These are phyloP conservation scores for Striga asiatica DNA, from an alignment of 257 asterid species.

Conservation along the genomic window DNA sequence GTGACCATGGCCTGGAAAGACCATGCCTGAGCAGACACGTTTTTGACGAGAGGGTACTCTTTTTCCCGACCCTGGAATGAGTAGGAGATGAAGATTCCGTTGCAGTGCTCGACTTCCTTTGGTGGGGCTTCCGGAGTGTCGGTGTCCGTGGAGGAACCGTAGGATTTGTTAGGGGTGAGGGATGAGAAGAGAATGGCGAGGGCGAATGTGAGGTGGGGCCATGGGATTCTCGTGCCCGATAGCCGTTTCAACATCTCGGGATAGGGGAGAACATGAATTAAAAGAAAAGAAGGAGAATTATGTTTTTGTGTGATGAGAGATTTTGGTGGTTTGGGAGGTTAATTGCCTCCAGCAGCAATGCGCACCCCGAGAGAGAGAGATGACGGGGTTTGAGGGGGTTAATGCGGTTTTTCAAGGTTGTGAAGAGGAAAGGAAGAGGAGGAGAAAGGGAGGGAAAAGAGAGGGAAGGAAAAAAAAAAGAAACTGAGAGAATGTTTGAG, in stretches of 20 bases:
- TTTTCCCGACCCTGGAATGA: conserved; percentile 56
- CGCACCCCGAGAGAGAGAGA: conserved; percentile 45
- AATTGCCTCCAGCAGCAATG: conserved; percentile 44
- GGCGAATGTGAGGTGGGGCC: conserved; percentile 17
- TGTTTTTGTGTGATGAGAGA: not conserved
- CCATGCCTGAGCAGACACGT: conserved; percentile 43
- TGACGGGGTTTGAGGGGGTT: conserved; percentile 27
- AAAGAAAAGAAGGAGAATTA: not conserved
- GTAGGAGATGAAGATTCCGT: conserved; percentile 57
- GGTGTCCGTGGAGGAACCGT: no score
- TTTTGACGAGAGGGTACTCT: conserved; percentile 51
- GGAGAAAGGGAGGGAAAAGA: conserved; percentile 18
- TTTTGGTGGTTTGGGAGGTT: conserved; percentile 2
- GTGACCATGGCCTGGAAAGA: conserved; percentile 32
- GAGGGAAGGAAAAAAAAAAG: no score
- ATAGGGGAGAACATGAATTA: no score
- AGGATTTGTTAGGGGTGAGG: no score
- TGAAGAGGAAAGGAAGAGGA: no score
- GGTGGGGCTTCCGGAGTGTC: conserved; percentile 28
- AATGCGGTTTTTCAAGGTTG: conserved; percentile 3
- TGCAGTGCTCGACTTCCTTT: conserved; percentile 39
- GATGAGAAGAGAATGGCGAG: conserved; percentile 22
- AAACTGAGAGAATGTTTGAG: conserved; percentile 6
- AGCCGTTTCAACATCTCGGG: conserved; percentile 2
- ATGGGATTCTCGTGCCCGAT: conserved; percentile 29